These are phyloP conservation scores for Plantago elongata DNA, from an alignment of 257 asterid species.

Conservation along the genomic window DNA sequence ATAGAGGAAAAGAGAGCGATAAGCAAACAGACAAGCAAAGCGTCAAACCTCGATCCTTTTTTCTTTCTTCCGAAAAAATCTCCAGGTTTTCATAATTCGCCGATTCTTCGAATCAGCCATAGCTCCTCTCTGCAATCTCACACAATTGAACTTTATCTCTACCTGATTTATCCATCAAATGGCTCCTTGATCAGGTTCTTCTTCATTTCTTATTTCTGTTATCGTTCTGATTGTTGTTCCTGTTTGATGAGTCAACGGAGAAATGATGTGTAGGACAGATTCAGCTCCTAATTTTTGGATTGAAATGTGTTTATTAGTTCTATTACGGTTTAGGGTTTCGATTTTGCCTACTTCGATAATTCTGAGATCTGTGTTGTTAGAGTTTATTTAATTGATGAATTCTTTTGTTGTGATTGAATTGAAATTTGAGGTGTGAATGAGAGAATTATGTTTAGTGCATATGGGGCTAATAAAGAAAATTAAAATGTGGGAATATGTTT, in stretches of 20 bases:
- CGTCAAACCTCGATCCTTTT: constrained; percentile 25
- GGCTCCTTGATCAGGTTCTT: constrained; percentile 34
- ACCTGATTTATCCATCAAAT: constrained; percentile 20
- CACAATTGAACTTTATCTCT: constrained; percentile 13
- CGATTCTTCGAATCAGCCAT: constrained; percentile 13
- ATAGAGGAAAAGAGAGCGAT: constrained; percentile 21
- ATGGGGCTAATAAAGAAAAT: not conserved
- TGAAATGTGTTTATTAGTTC: too few species aligned
- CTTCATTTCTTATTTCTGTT: not conserved
- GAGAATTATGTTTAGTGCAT: constrained; percentile 8
- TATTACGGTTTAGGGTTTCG: too few species aligned
- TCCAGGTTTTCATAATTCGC: constrained; percentile 16
- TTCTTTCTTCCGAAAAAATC: constrained; percentile 14
- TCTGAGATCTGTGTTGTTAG: too few species aligned
- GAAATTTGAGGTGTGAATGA: too few species aligned
- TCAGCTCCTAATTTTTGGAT: too few species aligned
- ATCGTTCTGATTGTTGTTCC: not conserved
- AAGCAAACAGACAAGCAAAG: constrained; percentile 32
- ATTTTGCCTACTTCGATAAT: too few species aligned
- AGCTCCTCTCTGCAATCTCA: constrained; percentile 15
- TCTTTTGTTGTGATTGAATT: too few species aligned
- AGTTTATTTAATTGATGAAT: too few species aligned
- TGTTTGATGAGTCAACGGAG: too few species aligned
- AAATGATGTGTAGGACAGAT: too few species aligned
- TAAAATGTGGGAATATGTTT: too few species aligned